These are phyloP conservation scores for Floccularia luteovirens DNA, from an alignment of 768 basidiomycete species.

Conservation along the genomic window DNA sequence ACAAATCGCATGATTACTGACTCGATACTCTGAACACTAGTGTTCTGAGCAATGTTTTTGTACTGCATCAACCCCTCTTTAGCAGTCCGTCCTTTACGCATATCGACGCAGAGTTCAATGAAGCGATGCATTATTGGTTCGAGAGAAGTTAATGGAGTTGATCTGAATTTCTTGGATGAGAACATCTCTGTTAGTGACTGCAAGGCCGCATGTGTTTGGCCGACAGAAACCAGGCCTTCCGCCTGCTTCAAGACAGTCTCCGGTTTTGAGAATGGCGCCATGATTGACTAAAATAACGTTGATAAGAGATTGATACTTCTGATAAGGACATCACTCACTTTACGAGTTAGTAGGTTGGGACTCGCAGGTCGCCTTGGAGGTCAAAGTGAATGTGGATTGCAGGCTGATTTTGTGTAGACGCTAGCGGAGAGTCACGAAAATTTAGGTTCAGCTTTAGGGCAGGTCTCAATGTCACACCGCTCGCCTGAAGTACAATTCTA, in stretches of 20 bases:
- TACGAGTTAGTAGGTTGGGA: conserved; percentile 12
- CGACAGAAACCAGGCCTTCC: conserved; percentile 90
- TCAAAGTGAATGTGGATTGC: conserved; percentile 10
- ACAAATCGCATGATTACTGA: conserved; percentile 85
- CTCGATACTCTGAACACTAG: conserved; percentile 87
- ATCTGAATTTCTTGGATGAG: conserved; percentile 87
- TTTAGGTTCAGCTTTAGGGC: conserved; percentile 15
- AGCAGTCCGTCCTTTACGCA: conserved; percentile 89
- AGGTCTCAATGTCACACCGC: too few relatives aligned
- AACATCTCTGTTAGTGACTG: conserved; percentile 92
- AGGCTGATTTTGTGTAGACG: conserved; percentile 4
- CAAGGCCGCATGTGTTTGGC: conserved; percentile 84
- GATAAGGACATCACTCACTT: conserved; percentile 9
- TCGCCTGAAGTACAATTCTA: too few relatives aligned
- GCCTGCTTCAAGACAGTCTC: conserved; percentile 89
- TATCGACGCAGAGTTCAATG: conserved; percentile 92
- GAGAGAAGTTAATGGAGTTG: conserved; percentile 79
- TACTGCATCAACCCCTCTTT: conserved; percentile 96
- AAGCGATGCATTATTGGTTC: conserved; percentile 96
- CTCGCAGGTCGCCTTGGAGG: conserved; percentile 13
- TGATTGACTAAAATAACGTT: conserved; percentile 20
- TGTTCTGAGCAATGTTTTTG: conserved; percentile 96
- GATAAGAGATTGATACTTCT: neutral
- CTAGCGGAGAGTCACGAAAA: conserved; percentile 13
- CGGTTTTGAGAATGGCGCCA: conserved; percentile 89